Percentiles rank a stretch among this genome's conserved stretches.
phyloP scores from a whole-genome alignment of 179 eudicot genomes.

The Nepenthes alata region DNA sequence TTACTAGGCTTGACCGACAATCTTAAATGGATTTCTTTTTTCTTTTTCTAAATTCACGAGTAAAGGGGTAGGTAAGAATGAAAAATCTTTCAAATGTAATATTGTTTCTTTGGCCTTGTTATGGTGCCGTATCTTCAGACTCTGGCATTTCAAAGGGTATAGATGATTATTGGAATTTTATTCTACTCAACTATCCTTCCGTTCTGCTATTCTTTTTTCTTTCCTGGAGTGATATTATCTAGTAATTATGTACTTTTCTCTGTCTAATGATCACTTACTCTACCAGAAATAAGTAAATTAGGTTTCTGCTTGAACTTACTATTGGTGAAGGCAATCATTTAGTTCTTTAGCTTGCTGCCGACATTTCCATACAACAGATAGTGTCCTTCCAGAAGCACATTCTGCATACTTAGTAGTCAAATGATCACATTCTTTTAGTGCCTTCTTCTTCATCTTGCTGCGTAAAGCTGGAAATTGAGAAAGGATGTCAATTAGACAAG shows the following conservation, averaged over 20 bases:
- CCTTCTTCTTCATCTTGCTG: conserved; percentile 97
- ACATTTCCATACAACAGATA: conserved; percentile 88
- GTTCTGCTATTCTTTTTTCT: not conserved
- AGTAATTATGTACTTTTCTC: too few relatives aligned
- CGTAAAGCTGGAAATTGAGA: conserved; percentile 64
- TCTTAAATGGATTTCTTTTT: too few relatives aligned
- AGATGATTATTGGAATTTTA: not conserved
- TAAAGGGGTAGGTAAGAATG: too few relatives aligned
- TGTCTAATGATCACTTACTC: too few relatives aligned
- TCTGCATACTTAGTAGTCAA: conserved; percentile 73
- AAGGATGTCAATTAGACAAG: not conserved
- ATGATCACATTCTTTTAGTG: conserved; percentile 67
- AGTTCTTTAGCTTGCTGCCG: conserved; percentile 76
- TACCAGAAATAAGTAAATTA: not conserved
- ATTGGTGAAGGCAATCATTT: conserved; percentile 76
- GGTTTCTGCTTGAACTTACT: conserved; percentile 38
- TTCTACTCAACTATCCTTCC: not conserved
- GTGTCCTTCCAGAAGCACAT: conserved; percentile 78
- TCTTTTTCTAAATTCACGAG: too few relatives aligned
- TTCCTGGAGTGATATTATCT: not conserved
- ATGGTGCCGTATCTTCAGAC: not conserved
- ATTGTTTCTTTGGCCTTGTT: too few relatives aligned
- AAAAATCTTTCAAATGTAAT: too few relatives aligned
- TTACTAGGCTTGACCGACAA: too few relatives aligned
- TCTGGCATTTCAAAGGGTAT: not conserved